These are phyloP conservation scores for Colletotrichum orbiculare DNA, from an alignment of 2,329 filamentous ascomycete genomes.

Conservation along the genomic window DNA sequence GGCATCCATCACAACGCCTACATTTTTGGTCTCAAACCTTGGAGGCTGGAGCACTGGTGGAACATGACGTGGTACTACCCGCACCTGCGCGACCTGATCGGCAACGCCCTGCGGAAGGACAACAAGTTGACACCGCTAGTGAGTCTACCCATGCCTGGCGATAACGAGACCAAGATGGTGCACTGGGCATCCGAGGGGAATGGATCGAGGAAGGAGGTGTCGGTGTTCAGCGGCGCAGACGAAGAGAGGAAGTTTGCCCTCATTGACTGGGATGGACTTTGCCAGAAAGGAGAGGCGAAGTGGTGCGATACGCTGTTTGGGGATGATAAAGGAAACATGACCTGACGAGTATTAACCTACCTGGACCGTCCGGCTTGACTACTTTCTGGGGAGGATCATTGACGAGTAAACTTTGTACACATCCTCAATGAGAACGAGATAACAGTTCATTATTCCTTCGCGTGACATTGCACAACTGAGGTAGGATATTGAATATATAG, in stretches of 20 bases:
- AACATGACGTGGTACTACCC: slow-evolving; percentile 50
- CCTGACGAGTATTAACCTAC: no score
- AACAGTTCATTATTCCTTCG: no score
- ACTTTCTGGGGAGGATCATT: no score
- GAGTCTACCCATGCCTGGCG: slow-evolving; percentile 22
- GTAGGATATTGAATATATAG: no score
- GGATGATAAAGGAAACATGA: slow-evolving; percentile 42
- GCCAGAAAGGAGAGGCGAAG: slow-evolving; percentile 43
- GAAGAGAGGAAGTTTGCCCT: slow-evolving; percentile 38
- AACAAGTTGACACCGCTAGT: slow-evolving; percentile 39
- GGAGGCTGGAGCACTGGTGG: slow-evolving; percentile 49
- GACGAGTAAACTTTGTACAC: no score
- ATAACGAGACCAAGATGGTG: slow-evolving; percentile 26
- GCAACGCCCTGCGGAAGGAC: slow-evolving; percentile 39
- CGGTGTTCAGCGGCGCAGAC: slow-evolving; percentile 41
- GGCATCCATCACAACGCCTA: slow-evolving; percentile 53
- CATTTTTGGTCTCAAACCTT: slow-evolving; percentile 45
- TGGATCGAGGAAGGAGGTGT: slow-evolving; percentile 23
- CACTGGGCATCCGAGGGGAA: slow-evolving; percentile 42
- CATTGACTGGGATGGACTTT: slow-evolving; percentile 48
- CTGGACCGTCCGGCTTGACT: no score
- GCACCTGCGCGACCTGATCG: slow-evolving; percentile 45
- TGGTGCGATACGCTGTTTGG: slow-evolving; percentile 50
- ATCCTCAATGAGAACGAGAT: no score
- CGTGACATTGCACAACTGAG: no score